These are phyloP conservation scores for Incumbomyces delicatus DNA, from an alignment of 2,329 filamentous ascomycete species.

Conservation along the genomic window DNA sequence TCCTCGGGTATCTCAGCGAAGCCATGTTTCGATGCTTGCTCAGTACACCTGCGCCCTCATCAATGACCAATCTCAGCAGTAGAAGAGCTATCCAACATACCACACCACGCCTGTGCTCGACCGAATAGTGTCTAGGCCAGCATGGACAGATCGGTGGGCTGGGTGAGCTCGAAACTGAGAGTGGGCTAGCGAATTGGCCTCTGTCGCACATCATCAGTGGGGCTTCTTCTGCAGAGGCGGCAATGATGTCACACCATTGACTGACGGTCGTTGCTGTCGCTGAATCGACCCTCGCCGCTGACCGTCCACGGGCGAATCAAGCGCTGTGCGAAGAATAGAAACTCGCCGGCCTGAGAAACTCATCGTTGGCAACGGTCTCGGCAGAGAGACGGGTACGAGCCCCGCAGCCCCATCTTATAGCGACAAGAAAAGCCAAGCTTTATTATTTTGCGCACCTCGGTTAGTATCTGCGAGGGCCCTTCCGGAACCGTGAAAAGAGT, in stretches of 20 bases:
- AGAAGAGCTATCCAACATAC: constrained; percentile 46
- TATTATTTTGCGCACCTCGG: too few relatives aligned
- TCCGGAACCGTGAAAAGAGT: too few relatives aligned
- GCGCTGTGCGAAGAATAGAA: constrained; percentile 29
- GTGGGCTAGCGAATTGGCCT: constrained; percentile 74
- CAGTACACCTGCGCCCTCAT: constrained; percentile 24
- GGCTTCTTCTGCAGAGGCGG: constrained; percentile 11
- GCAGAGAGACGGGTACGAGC: background rate
- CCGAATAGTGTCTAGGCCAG: constrained; percentile 77
- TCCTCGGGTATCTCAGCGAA: constrained; percentile 69
- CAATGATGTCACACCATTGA: constrained; percentile 31
- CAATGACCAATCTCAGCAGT: too few relatives aligned
- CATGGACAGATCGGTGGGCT: constrained; percentile 82
- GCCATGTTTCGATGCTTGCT: constrained; percentile 75
- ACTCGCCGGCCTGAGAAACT: constrained; percentile 38
- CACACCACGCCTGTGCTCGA: constrained; percentile 91
- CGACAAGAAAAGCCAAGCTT: too few relatives aligned
- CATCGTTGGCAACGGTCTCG: constrained; percentile 25
- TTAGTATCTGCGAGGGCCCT: too few relatives aligned
- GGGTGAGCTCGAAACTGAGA: constrained; percentile 82
- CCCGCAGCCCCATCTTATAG: background rate
- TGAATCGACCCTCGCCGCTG: constrained; percentile 31
- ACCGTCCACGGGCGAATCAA: constrained; percentile 22
- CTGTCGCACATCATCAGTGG: constrained; percentile 35
- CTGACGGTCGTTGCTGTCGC: constrained; percentile 35